Evolutionary conservation across 768 basidiomycete species (phyloP).

Genomic region (Mycena venus): DNA sequence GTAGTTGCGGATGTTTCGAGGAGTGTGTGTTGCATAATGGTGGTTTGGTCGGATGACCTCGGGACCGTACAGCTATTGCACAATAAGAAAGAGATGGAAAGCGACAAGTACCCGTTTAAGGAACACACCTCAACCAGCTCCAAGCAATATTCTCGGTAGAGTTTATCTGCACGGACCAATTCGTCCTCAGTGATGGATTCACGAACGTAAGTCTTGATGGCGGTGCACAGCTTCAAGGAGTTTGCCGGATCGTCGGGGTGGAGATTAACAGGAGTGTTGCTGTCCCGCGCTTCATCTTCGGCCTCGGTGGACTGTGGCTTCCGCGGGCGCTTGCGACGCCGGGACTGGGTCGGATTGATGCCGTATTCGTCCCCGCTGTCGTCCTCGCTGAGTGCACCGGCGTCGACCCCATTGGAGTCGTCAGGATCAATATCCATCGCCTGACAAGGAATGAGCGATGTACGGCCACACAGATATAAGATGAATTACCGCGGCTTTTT

Average conservation of each 20-base stretch:
- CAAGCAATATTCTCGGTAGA: conserved; percentile 37
- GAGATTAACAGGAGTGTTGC: not conserved
- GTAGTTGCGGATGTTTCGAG: conserved; percentile 41
- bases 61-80: conserved; percentile 38
- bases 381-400: not conserved
- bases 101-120: too few species aligned
- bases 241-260: conserved; percentile 34
- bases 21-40: conserved; percentile 50
- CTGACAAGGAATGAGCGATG: not conserved
- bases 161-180: conserved; percentile 28
- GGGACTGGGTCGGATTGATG: not conserved
- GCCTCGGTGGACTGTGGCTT: not conserved
- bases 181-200: conserved; percentile 20
- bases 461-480: not conserved
- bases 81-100: too few species aligned
- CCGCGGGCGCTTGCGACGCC: not conserved
- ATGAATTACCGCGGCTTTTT: not conserved
- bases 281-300: not conserved
- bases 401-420: not conserved
- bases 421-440: conserved; percentile 9
- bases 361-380: not conserved
- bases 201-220: conserved; percentile 26
- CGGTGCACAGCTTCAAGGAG: conserved; percentile 36
- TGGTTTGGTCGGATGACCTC: conserved; percentile 50
- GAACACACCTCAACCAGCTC: conserved; percentile 37